Percentiles rank a stretch among this genome's conserved stretches.
phyloP scores from a whole-genome alignment of 352 stramenopile species.

The Pythium monospermum region DNA sequence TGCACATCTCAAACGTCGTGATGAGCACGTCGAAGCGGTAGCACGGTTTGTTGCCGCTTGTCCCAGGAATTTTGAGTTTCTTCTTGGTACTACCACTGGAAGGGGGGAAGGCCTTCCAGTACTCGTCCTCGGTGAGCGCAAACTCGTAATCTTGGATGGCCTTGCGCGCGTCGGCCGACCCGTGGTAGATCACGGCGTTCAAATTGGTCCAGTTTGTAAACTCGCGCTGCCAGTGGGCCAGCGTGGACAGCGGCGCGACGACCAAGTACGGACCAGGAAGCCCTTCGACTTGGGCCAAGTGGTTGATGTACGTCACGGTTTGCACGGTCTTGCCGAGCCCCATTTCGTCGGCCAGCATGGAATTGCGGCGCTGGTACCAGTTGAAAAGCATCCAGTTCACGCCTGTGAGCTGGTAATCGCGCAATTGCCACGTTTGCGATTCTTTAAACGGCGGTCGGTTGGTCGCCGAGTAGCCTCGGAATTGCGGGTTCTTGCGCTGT shows the following conservation, averaged over 20 bases:
- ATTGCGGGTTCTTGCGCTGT: constrained; percentile 56
- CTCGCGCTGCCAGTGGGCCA: constrained; percentile 97
- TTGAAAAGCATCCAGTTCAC: constrained; percentile 99
- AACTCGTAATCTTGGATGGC: constrained; percentile 96
- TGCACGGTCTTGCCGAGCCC: constrained; percentile 95
- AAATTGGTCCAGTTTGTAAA: constrained; percentile 96
- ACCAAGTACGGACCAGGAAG: constrained; percentile 95
- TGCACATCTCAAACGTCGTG: constrained; percentile 99
- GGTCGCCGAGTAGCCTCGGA: constrained; percentile 61
- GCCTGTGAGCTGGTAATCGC: constrained; percentile 99
- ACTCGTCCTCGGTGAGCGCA: constrained; percentile 57
- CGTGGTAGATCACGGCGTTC: constrained; percentile 99
- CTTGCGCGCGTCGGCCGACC: constrained; percentile 83
- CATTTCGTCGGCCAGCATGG: constrained; percentile 99
- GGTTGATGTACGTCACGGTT: constrained; percentile 93
- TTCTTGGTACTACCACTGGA: too few relatives aligned
- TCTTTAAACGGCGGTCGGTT: constrained; percentile 55
- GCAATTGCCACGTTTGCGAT: constrained; percentile 74
- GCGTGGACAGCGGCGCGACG: constrained; percentile 96
- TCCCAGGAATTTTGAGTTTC: constrained; percentile 19
- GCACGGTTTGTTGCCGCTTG: constrained; percentile 41
- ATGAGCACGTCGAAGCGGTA: constrained; percentile 99
- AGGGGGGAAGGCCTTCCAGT: constrained; percentile 8
- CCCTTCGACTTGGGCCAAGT: constrained; percentile 94
- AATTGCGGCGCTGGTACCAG: constrained; percentile 97